Evolutionary conservation across 1,284 basidiomycete genomes (phyloP), one percentile per base, ranked within the genome.

Genomic region (Thecaphora thlaspeos): DNA sequence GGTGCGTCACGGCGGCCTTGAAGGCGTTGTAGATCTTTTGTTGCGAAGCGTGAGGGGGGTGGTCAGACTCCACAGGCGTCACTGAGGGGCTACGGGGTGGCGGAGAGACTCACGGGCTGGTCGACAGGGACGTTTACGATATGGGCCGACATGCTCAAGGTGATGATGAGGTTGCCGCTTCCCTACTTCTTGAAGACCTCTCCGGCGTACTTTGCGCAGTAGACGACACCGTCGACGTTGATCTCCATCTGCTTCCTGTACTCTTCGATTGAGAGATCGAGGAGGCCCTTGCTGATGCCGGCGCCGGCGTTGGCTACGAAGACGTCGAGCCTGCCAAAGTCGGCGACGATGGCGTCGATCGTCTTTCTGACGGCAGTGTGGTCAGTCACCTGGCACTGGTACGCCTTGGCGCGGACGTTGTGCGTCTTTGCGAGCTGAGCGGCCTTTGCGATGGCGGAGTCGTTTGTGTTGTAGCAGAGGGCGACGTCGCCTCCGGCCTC

Each of bases 401-500:
- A 69, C 1, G 73, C 73, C 41, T 63, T 71, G 17, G 62, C 68
- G 38, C 58, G 58, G 34, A 76, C 63, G 42, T 51, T 53, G 57
- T 62, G 67, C 12, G 60, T 42, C 49, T 75, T 67, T 24, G 72
- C 70, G 15, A 77, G 61, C 17, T 69, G 43, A 28, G 68, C 52
- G 3, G 68, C 73, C 23, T 63, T 66, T 30, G 70, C 41, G 42
- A 73, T 57, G 30, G 70, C 68, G 5, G 59, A 39, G 24, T 63
- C 59, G 55, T 73, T 75, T 24, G 69, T 68, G 58, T 73, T 70
- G 61, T 77, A 77, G 45, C 57, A 61, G 38, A 77, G 61, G 4
- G 69, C 74, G 8, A 78, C 70, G 43, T 75, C 68, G 8, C 63
- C 73, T 10, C 76, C 75, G 8, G 70, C 73, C 47, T 79, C 77